phyloP scores from a whole-genome alignment of 2,329 filamentous ascomycete species.

The Blastomyces silverae region DNA sequence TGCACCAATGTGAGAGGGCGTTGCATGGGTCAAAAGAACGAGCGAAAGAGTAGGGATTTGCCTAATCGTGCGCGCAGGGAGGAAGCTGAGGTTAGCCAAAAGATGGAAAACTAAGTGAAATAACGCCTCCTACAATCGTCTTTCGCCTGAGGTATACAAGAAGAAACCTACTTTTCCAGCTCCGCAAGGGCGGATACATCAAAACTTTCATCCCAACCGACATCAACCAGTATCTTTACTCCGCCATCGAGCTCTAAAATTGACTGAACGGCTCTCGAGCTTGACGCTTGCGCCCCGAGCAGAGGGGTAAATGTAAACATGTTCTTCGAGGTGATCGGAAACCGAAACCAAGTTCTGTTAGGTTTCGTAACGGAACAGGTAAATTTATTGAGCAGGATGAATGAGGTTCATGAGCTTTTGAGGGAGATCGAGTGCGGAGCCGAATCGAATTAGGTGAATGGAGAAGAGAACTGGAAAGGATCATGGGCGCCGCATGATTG shows the following conservation, averaged over 20 bases:
- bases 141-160: conserved; percentile 19
- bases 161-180: conserved; percentile 66
- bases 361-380: not conserved
- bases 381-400: not conserved
- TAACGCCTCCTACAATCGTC: not conserved
- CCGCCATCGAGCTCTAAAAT: conserved; percentile 93
- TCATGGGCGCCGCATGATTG: conserved; percentile 1
- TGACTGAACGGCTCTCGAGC: conserved; percentile 85
- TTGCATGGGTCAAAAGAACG: conserved; percentile 91
- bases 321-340: conserved; percentile 16
- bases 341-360: not conserved
- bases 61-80: conserved; percentile 43
- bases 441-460: not conserved
- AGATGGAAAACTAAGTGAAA: too few relatives aligned
- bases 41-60: conserved; percentile 87
- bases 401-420: not conserved
- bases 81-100: conserved; percentile 6
- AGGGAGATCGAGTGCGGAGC: not conserved
- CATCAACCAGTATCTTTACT: conserved; percentile 88
- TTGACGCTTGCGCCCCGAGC: conserved; percentile 74
- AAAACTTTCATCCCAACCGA: conserved; percentile 93
- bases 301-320: conserved; percentile 98
- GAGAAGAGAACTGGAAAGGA: not conserved
- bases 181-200: conserved; percentile 73
- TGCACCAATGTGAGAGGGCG: conserved; percentile 81